These are phyloP conservation scores for Taphrina wiesneri DNA, from an alignment of 1,139 yeast genomes.

Conservation along the genomic window DNA sequence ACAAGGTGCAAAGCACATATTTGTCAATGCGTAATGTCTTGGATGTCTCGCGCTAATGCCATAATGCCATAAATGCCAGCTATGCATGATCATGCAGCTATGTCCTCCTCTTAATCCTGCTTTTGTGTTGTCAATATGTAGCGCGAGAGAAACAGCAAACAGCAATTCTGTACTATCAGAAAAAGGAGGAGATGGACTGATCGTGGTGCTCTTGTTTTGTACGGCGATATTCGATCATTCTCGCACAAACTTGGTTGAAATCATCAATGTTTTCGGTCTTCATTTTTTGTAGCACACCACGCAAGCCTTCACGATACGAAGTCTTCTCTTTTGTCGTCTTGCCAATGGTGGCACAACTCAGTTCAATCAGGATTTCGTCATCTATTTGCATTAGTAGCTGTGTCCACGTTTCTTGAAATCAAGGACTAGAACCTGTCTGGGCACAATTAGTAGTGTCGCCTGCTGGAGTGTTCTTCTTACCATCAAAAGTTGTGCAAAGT, in stretches of 20 bases:
- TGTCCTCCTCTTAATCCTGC: not conserved
- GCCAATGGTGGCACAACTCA: conserved; percentile 24
- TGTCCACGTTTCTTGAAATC: not conserved
- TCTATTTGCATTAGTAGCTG: conserved; percentile 14
- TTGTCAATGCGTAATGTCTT: too few species aligned
- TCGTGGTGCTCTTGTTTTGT: conserved; percentile 1
- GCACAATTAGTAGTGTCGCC: not conserved
- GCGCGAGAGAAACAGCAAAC: not conserved
- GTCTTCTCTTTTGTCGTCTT: conserved; percentile 1
- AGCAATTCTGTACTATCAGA: not conserved
- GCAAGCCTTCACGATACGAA: conserved; percentile 21
- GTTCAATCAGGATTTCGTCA: conserved; percentile 26
- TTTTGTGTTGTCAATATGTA: not conserved
- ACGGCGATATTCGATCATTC: conserved; percentile 24
- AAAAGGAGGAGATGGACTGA: conserved; percentile 20
- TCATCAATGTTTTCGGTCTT: conserved; percentile 19
- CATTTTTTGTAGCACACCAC: conserved; percentile 11
- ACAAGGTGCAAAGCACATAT: too few species aligned
- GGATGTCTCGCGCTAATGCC: too few species aligned
- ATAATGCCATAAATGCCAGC: not conserved
- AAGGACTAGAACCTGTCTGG: conserved; percentile 10
- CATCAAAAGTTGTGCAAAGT: conserved; percentile 12
- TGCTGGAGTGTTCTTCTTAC: not conserved
- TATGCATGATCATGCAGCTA: not conserved
- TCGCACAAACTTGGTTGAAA: conserved; percentile 13